Conservation (phyloP, 805 yeast species). For the Cyberlindnera americana region DNA sequence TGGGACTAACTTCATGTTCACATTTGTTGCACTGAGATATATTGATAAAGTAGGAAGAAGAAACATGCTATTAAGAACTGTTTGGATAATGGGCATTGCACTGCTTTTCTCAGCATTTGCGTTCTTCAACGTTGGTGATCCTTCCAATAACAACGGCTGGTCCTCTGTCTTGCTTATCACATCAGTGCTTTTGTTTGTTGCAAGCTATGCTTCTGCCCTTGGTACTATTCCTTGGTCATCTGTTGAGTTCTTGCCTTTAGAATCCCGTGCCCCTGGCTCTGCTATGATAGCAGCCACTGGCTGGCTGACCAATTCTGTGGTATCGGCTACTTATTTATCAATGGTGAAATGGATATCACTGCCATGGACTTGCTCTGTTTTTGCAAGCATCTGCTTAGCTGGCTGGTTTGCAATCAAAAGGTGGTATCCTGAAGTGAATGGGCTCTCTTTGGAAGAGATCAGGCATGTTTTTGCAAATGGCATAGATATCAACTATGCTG, state of each 20-base stretch:
- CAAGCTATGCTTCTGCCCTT: conserved; percentile 40
- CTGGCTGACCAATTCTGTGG: conserved; percentile 38
- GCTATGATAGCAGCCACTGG: conserved; percentile 40
- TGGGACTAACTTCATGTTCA: conserved; percentile 50
- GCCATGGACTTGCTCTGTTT: conserved; percentile 33
- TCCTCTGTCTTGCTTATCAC: conserved; percentile 27
- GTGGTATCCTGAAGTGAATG: conserved; percentile 44
- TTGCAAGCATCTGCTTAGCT: conserved; percentile 30
- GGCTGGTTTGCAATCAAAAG: conserved; percentile 38
- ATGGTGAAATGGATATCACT: conserved; percentile 30
- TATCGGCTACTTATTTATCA: conserved; percentile 35
- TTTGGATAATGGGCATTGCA: conserved; percentile 38
- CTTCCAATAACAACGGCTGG: no score
- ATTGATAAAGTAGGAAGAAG: conserved; percentile 51
- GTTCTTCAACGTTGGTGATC: conserved; percentile 16
- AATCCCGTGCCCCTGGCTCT: conserved; percentile 40
- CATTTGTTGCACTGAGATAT: conserved; percentile 46
- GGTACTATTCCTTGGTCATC: conserved; percentile 45
- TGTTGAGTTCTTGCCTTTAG: conserved; percentile 42
- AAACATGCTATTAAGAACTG: conserved; percentile 39
- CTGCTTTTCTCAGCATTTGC: conserved; percentile 32
- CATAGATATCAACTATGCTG: conserved; percentile 33
- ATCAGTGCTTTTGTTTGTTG: conserved; percentile 36
- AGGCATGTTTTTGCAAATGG: conserved; percentile 38
- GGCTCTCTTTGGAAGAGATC: conserved; percentile 41